Conservation (phyloP, 805 yeast species). For the Metschnikowia shivogae region DNA sequence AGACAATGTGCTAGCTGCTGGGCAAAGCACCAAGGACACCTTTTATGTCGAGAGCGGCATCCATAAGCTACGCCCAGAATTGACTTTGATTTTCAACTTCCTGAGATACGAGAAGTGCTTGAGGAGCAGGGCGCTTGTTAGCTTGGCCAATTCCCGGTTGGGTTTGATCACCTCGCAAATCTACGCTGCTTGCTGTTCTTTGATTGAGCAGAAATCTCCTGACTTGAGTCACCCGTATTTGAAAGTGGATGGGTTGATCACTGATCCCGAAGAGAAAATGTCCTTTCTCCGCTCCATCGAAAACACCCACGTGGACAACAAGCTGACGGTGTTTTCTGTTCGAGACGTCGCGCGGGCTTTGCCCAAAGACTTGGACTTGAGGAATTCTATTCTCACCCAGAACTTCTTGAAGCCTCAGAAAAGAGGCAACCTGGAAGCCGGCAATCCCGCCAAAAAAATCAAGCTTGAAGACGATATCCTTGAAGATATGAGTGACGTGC, state of each 20-base stretch:
- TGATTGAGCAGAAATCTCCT: conserved; percentile 57
- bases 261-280: conserved; percentile 43
- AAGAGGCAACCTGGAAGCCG: conserved; percentile 8
- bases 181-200: conserved; percentile 52
- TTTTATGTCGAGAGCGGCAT: conserved; percentile 29
- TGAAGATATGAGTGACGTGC: conserved; percentile 14
- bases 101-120: conserved; percentile 63
- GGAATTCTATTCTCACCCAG: conserved; percentile 42
- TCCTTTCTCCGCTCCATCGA: conserved; percentile 26
- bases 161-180: conserved; percentile 67
- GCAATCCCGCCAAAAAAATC: conserved; percentile 28
- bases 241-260: conserved; percentile 45
- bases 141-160: conserved; percentile 59
- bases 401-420: conserved; percentile 36
- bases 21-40: conserved; percentile 23
- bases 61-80: conserved; percentile 43
- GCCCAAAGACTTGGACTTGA: conserved; percentile 41
- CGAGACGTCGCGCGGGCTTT: conserved; percentile 33
- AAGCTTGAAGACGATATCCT: conserved; percentile 33
- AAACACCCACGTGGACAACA: conserved; percentile 31
- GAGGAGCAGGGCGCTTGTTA: conserved; percentile 60
- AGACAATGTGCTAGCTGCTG: conserved; percentile 30
- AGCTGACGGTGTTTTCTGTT: conserved; percentile 32
- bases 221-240: conserved; percentile 37
- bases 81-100: conserved; percentile 59